Conservation (phyloP, 2,329 filamentous ascomycete species). For the Aspergillus sp. region DNA sequence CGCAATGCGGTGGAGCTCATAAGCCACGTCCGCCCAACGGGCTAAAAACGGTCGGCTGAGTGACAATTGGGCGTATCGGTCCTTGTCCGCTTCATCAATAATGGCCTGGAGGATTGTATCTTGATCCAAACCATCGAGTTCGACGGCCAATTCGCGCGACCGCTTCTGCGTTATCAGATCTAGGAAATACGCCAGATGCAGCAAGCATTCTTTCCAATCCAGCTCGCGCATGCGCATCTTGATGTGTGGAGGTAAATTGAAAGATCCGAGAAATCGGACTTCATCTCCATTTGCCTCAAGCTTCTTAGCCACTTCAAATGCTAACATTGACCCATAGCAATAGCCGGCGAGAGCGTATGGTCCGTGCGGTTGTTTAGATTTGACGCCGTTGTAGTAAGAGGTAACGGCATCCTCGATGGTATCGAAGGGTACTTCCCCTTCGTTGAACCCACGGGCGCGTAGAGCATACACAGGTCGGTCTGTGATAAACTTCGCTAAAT, state of each 20-base stretch:
- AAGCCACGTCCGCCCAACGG: conserved; percentile 3
- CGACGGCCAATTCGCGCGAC: not conserved
- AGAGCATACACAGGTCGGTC: conserved; percentile 18
- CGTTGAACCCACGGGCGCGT: conserved; percentile 15
- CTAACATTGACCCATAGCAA: conserved; percentile 49
- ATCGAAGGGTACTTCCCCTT: conserved; percentile 36
- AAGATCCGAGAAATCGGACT: conserved; percentile 45
- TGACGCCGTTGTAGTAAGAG: conserved; percentile 43
- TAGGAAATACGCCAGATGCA: conserved; percentile 44
- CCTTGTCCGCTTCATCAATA: conserved; percentile 7
- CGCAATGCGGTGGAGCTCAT: conserved; percentile 37
- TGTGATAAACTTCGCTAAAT: conserved; percentile 19
- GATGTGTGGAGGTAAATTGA: conserved; percentile 53
- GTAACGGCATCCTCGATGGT: conserved; percentile 39
- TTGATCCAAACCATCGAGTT: conserved; percentile 3
- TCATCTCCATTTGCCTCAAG: conserved; percentile 38
- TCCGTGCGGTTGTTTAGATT: conserved; percentile 44
- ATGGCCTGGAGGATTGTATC: conserved; percentile 7
- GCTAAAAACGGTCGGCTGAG: conserved; percentile 22
- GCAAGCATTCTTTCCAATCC: conserved; percentile 37
- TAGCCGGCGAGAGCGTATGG: conserved; percentile 56
- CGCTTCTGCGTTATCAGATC: conserved; percentile 35
- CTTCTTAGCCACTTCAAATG: conserved; percentile 50
- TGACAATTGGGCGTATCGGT: conserved; percentile 17
- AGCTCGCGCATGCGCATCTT: conserved; percentile 43